These are phyloP conservation scores for Candida sanyiensis DNA, from an alignment of 805 yeast genomes.

Conservation along the genomic window DNA sequence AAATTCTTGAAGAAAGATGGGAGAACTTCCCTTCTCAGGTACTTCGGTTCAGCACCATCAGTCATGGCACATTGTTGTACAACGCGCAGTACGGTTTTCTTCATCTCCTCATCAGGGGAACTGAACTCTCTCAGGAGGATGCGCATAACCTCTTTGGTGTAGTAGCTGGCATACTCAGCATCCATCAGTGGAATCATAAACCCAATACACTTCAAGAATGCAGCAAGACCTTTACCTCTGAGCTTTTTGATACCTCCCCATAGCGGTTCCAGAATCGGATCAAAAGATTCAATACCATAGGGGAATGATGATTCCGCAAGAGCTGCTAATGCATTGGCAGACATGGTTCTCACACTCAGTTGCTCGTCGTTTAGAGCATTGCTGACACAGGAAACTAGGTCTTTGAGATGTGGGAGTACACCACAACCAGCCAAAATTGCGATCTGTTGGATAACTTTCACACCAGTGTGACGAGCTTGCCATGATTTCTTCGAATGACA, in stretches of 20 bases:
- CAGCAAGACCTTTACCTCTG: conserved; percentile 71
- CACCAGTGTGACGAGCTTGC: conserved; percentile 82
- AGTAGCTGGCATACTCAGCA: conserved; percentile 71
- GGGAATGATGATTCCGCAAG: conserved; percentile 82
- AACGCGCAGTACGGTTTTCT: conserved; percentile 61
- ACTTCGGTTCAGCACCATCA: conserved; percentile 47
- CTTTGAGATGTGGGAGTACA: conserved; percentile 66
- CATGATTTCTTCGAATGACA: conserved; percentile 70
- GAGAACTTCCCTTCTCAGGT: conserved; percentile 45
- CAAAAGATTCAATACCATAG: conserved; percentile 87
- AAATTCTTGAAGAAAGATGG: conserved; percentile 62
- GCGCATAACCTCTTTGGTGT: conserved; percentile 66
- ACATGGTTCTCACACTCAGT: conserved; percentile 54
- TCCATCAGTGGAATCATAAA: conserved; percentile 82
- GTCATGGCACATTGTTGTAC: conserved; percentile 61
- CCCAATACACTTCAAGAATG: conserved; percentile 74
- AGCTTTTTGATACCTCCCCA: conserved; percentile 77
- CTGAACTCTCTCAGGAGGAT: conserved; percentile 65
- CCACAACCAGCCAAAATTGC: conserved; percentile 65
- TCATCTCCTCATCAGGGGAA: conserved; percentile 87
- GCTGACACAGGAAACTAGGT: conserved; percentile 54
- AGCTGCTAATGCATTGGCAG: conserved; percentile 68
- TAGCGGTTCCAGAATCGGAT: conserved; percentile 56
- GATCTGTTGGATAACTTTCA: conserved; percentile 68
- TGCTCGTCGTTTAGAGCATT: conserved; percentile 64